phyloP scores from a whole-genome alignment of 768 basidiomycete species.

The Boletus rubescentipes region DNA sequence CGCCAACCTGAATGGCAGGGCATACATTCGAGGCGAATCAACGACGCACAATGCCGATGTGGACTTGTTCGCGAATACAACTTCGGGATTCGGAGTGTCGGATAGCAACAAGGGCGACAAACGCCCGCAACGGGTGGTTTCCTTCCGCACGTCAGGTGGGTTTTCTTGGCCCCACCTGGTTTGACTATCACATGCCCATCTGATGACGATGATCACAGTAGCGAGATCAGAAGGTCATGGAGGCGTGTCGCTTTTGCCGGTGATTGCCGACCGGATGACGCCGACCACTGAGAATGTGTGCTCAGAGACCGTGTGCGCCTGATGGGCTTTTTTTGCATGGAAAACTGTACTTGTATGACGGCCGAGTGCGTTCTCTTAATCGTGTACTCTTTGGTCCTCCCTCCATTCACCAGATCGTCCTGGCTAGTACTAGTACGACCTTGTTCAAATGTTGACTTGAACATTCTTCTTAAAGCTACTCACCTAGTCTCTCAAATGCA shows the following conservation, averaged over 20 bases:
- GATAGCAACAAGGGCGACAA: background rate
- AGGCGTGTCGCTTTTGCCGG: background rate
- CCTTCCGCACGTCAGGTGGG: background rate
- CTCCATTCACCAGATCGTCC: too few species aligned
- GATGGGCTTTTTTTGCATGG: too few species aligned
- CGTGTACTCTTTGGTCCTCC: too few species aligned
- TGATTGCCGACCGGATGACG: background rate
- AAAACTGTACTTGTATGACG: too few species aligned
- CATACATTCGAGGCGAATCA: background rate
- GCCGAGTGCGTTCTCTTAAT: too few species aligned
- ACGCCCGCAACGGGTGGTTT: background rate
- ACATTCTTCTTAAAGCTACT: too few species aligned
- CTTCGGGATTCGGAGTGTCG: background rate
- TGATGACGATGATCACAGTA: background rate
- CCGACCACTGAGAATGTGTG: background rate
- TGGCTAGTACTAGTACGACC: too few species aligned
- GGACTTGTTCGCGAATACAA: background rate
- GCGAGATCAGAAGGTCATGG: background rate
- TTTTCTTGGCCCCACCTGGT: background rate
- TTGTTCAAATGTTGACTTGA: too few species aligned
- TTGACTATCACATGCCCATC: background rate
- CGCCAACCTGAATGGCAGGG: slow-evolving; percentile 2
- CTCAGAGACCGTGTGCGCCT: background rate
- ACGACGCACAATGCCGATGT: background rate
- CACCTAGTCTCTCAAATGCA: too few species aligned